These are phyloP conservation scores for Dioszegia aurantiaca DNA, from an alignment of 768 basidiomycete genomes.

Conservation along the genomic window DNA sequence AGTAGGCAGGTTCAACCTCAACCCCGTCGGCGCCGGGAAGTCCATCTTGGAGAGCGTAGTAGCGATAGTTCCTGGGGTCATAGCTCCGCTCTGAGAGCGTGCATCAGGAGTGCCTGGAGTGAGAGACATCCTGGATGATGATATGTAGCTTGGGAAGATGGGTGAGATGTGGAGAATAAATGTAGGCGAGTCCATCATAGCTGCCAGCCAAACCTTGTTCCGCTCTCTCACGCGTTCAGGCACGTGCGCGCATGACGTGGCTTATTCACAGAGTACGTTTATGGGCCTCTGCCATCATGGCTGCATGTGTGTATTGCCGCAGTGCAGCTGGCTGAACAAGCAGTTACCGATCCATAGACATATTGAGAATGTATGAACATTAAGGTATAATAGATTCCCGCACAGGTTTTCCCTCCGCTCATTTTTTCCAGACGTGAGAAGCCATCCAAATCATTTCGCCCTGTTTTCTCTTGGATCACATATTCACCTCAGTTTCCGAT, in stretches of 20 bases:
- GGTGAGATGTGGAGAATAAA: background rate
- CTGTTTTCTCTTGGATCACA: no score
- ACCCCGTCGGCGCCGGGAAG: constrained; percentile 38
- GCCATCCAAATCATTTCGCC: no score
- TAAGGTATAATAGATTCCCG: background rate
- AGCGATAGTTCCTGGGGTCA: constrained; percentile 47
- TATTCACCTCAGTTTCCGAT: no score
- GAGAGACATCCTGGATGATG: constrained; percentile 25
- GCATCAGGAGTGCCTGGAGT: constrained; percentile 28
- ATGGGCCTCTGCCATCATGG: no score
- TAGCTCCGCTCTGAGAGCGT: constrained; percentile 9
- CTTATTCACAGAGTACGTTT: no score
- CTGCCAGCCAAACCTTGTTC: background rate
- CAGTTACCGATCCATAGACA: no score
- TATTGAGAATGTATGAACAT: no score
- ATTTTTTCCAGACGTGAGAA: no score
- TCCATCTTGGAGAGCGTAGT: constrained; percentile 46
- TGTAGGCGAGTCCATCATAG: no score
- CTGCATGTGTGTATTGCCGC: no score
- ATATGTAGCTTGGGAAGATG: no score
- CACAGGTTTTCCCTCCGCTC: background rate
- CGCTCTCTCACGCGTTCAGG: constrained; percentile 1
- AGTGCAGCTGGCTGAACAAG: no score
- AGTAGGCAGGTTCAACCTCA: constrained; percentile 27
- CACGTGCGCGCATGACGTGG: background rate